Evolutionary conservation across 164 flowering plant species (phyloP).

Genomic region (Tinospora cordifolia): DNA sequence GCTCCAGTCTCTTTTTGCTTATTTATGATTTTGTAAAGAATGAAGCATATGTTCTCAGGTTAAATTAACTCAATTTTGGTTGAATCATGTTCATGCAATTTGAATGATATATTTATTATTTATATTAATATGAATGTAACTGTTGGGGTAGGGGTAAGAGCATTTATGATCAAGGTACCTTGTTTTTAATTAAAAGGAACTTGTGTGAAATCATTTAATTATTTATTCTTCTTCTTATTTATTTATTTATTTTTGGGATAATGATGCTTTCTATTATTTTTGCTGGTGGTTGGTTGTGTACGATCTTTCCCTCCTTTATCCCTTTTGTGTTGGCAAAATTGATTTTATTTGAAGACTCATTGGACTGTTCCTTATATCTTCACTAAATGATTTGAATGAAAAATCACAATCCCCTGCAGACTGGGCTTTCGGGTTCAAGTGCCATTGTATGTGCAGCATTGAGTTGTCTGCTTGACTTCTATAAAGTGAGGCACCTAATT

Average conservation of each 20-base stretch:
- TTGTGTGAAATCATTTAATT: neutral
- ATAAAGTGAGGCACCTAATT: conserved; percentile 62
- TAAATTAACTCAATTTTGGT: too few species aligned
- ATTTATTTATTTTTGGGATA: neutral
- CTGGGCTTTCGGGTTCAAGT: conserved; percentile 99
- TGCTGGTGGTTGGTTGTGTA: neutral
- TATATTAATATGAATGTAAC: too few species aligned
- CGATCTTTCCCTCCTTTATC: neutral
- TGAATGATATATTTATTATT: too few species aligned
- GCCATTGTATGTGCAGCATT: conserved; percentile 91
- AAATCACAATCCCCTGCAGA: conserved; percentile 33
- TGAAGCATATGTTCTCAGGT: too few species aligned
- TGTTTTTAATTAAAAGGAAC: neutral
- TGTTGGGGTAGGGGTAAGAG: too few species aligned
- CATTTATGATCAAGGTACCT: too few species aligned
- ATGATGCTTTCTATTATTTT: neutral
- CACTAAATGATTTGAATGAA: conserved; percentile 3
- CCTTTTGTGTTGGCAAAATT: neutral
- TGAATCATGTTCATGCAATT: too few species aligned
- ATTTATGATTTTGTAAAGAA: too few species aligned
- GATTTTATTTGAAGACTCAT: neutral
- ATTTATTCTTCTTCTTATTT: too few species aligned
- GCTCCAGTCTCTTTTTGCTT: too few species aligned
- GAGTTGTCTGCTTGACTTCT: conserved; percentile 86
- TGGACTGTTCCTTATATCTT: neutral